phyloP scores from a whole-genome alignment of 2,329 filamentous ascomycete species.

The Leptographium lundbergii region DNA sequence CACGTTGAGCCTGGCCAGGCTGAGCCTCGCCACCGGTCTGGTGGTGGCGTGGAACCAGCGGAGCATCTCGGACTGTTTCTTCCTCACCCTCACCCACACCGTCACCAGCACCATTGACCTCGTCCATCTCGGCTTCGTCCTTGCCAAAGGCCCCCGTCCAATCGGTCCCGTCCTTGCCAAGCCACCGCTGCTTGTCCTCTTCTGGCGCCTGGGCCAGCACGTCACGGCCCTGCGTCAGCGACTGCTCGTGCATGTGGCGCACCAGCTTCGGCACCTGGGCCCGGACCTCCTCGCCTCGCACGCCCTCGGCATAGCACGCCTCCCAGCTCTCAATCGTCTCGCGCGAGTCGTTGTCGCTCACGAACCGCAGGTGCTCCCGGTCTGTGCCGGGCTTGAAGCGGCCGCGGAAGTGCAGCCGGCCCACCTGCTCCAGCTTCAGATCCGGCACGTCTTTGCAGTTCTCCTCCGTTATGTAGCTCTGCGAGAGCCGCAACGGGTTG shows the following conservation, averaged over 20 bases:
- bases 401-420: constrained; percentile 66
- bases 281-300: constrained; percentile 57
- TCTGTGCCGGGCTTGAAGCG: constrained; percentile 87
- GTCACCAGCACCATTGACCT: constrained; percentile 17
- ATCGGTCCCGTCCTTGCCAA: constrained; percentile 67
- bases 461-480: constrained; percentile 81
- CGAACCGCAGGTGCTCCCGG: constrained; percentile 69
- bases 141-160: constrained; percentile 80
- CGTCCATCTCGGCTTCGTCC: constrained; percentile 44
- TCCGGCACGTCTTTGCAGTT: constrained; percentile 61
- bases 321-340: constrained; percentile 96
- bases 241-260: constrained; percentile 68
- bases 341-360: constrained; percentile 74
- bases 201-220: constrained; percentile 60
- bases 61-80: constrained; percentile 10
- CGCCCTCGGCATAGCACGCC: constrained; percentile 77
- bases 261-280: constrained; percentile 62
- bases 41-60: too few species aligned
- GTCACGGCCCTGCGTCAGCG: constrained; percentile 66
- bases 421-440: constrained; percentile 65
- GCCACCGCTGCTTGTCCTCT: constrained; percentile 65
- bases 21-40: too few species aligned
- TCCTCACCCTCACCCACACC: background rate
- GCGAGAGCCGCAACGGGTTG: constrained; percentile 61
- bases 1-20: background rate